A percentile compares a stretch with the other conserved stretches of the same genome.
These are phyloP conservation scores for Cucurbita argyrosperma DNA, from an alignment of 306 rosid species.

Conservation along the genomic window DNA sequence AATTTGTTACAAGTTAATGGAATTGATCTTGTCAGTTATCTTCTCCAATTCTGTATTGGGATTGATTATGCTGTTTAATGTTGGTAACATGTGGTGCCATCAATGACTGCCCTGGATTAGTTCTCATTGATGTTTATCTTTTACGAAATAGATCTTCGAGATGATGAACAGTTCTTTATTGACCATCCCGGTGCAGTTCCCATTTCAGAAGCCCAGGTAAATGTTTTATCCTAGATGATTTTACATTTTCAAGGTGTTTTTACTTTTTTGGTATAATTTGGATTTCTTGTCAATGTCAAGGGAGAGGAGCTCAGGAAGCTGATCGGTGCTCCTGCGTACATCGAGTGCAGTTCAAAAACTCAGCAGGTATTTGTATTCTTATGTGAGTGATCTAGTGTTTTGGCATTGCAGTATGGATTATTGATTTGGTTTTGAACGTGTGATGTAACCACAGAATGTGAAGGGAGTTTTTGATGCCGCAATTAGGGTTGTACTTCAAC, in stretches of 20 bases:
- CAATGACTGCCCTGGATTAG: not conserved
- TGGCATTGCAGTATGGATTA: not conserved
- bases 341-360: constrained; percentile 95
- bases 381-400: not conserved
- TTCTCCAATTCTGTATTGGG: not conserved
- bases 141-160: constrained; percentile 76
- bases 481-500: constrained; percentile 98
- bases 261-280: not conserved
- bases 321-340: constrained; percentile 82
- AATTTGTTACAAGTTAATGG: not conserved
- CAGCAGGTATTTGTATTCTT: constrained; percentile 42
- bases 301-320: constrained; percentile 97
- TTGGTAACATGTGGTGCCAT: not conserved
- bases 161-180: constrained; percentile 80
- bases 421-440: constrained; percentile 5
- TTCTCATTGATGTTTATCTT: constrained; percentile 9
- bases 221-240: not conserved
- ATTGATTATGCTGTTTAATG: not conserved
- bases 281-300: constrained; percentile 20
- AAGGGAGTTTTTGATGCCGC: constrained; percentile 91
- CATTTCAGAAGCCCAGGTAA: constrained; percentile 72
- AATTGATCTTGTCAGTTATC: not conserved
- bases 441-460: constrained; percentile 52
- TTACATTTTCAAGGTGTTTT: not conserved
- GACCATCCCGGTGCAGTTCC: constrained; percentile 99